Conservation (phyloP, 2,329 filamentous ascomycete species). For the Zopfia rhizophila region DNA sequence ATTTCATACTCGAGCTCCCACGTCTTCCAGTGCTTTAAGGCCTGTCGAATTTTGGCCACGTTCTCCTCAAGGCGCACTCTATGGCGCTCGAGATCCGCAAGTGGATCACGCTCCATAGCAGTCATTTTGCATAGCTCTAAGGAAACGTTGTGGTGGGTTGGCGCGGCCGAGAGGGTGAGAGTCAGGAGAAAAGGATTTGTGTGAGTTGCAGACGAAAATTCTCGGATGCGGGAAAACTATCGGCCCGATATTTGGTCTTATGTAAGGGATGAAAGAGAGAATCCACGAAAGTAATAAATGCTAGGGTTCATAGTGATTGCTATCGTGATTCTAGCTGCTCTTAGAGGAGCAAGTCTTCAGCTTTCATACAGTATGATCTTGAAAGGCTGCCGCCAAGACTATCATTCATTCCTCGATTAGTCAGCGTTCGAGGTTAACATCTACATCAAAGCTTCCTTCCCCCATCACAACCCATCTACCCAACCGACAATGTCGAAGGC, state of each 20-base stretch:
- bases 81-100: slow-evolving; percentile 78
- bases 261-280: too few species aligned
- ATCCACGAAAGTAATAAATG: too few species aligned
- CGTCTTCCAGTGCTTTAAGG: slow-evolving; percentile 86
- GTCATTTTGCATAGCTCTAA: slow-evolving; percentile 31
- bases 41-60: slow-evolving; percentile 76
- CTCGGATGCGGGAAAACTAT: not conserved
- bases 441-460: too few species aligned
- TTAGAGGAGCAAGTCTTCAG: too few species aligned
- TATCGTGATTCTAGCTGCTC: too few species aligned
- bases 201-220: not conserved
- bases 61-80: slow-evolving; percentile 79
- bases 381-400: too few species aligned
- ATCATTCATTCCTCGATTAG: too few species aligned
- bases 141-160: not conserved
- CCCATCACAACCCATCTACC: slow-evolving; percentile 10
- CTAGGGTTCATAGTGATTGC: too few species aligned
- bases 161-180: slow-evolving; percentile 6
- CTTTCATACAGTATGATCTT: too few species aligned
- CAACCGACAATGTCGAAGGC: slow-evolving; percentile 47
- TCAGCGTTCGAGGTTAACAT: too few species aligned
- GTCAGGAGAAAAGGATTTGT: slow-evolving; percentile 9
- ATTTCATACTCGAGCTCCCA: slow-evolving; percentile 94
- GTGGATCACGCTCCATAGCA: slow-evolving; percentile 56
- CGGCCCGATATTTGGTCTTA: too few species aligned